Percentiles rank a stretch among this genome's conserved stretches.
phyloP scores from a whole-genome alignment of 805 yeast species.

The Blastobotrys parvus region DNA sequence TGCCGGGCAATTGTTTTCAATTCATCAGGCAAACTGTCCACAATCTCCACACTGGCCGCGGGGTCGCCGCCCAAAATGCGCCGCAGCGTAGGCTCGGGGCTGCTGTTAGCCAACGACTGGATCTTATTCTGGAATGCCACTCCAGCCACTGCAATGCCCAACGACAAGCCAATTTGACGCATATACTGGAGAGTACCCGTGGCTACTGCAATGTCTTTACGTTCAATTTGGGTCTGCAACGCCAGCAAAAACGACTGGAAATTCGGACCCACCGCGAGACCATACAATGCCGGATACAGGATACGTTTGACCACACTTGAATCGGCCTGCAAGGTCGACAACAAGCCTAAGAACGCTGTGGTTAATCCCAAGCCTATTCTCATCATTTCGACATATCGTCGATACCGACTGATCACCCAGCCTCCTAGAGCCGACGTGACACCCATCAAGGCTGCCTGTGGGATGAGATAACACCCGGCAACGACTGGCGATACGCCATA shows the following conservation, averaged over 20 bases:
- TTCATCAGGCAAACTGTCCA: conserved; percentile 9
- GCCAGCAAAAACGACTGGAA: conserved; percentile 40
- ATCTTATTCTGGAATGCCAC: conserved; percentile 37
- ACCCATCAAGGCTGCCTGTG: conserved; percentile 40
- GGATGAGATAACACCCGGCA: conserved; percentile 36
- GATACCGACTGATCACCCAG: conserved; percentile 34
- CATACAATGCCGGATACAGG: conserved; percentile 40
- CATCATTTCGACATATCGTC: conserved; percentile 36
- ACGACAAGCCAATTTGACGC: conserved; percentile 29
- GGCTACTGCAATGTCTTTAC: conserved; percentile 40
- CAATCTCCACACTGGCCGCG: conserved; percentile 14
- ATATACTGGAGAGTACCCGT: conserved; percentile 38
- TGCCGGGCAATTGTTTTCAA: conserved; percentile 10
- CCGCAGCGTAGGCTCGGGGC: conserved; percentile 3
- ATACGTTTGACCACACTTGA: conserved; percentile 33
- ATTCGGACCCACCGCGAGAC: conserved; percentile 40
- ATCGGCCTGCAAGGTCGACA: conserved; percentile 34
- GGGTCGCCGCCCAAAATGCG: conserved; percentile 13
- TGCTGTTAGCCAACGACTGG: conserved; percentile 23
- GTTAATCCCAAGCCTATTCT: conserved; percentile 32
- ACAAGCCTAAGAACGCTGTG: conserved; percentile 38
- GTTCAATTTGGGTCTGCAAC: conserved; percentile 44
- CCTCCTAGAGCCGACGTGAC: conserved; percentile 39
- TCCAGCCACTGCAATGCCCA: conserved; percentile 40
- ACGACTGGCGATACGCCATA: conserved; percentile 33